Conservation (phyloP, 1,139 yeast genomes). For the Pneumocystis oryctolagi region DNA sequence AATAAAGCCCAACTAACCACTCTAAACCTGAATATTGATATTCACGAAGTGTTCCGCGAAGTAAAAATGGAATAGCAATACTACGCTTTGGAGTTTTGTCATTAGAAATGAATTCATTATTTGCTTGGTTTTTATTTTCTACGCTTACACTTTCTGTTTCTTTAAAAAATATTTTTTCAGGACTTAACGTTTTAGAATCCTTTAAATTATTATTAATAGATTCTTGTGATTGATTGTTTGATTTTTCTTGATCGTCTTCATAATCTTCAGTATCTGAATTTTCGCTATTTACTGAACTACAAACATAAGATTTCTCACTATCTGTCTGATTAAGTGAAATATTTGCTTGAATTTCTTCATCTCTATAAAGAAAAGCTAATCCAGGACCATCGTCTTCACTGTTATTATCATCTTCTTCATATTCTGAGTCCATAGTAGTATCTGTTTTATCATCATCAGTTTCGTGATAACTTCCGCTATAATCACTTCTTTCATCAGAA, state of each 20-base stretch:
- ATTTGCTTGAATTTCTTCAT: background rate
- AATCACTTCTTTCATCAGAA: slow-evolving; percentile 15
- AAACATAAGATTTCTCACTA: background rate
- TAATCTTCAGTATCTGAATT: slow-evolving; percentile 15
- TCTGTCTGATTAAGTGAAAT: background rate
- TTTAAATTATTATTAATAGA: background rate
- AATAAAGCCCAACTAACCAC: slow-evolving; percentile 90
- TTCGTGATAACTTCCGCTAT: slow-evolving; percentile 14
- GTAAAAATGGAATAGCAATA: slow-evolving; percentile 30
- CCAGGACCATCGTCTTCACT: slow-evolving; percentile 13
- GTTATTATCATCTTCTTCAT: slow-evolving; percentile 1
- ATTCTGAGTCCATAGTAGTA: slow-evolving; percentile 4
- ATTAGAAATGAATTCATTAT: background rate
- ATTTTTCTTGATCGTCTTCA: slow-evolving; percentile 21
- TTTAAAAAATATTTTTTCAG: background rate
- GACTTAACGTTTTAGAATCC: background rate
- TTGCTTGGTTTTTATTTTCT: background rate
- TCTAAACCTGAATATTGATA: slow-evolving; percentile 94
- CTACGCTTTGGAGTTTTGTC: slow-evolving; percentile 12
- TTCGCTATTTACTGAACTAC: background rate
- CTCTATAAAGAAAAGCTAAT: slow-evolving; percentile 5
- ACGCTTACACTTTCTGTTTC: background rate
- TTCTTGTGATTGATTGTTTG: background rate
- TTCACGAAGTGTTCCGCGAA: slow-evolving; percentile 71
- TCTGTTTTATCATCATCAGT: slow-evolving; percentile 8